A percentile compares a stretch with the other conserved stretches of the same genome.
Evolutionary conservation across 495 filamentous ascomycete species (phyloP).

Genomic region (Penicillium riverlandense): DNA sequence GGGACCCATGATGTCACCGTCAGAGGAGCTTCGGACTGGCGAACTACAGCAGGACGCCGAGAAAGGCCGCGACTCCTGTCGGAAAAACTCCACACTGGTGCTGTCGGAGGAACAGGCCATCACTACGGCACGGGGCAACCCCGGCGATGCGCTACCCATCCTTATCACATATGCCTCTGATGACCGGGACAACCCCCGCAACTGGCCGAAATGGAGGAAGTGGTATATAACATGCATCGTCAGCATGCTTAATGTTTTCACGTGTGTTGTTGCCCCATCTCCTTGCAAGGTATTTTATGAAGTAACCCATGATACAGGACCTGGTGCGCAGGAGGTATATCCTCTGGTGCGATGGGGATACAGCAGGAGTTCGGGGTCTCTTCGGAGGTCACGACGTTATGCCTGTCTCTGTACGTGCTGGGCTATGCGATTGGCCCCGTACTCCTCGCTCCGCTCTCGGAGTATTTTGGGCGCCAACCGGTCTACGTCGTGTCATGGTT

Average conservation of each 20-base stretch:
- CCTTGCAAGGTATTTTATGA: too few species aligned
- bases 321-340: slow-evolving; percentile 39
- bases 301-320: slow-evolving; percentile 7
- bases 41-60: slow-evolving; percentile 5
- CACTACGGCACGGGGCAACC: slow-evolving; percentile 14
- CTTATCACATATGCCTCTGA: slow-evolving; percentile 25
- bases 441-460: slow-evolving; percentile 54
- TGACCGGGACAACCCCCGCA: slow-evolving; percentile 38
- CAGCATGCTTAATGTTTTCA: slow-evolving; percentile 37
- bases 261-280: slow-evolving; percentile 14
- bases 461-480: slow-evolving; percentile 54
- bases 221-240: slow-evolving; percentile 38
- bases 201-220: slow-evolving; percentile 40
- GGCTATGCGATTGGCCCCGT: slow-evolving; percentile 48
- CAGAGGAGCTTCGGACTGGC: background rate
- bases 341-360: slow-evolving; percentile 31
- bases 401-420: slow-evolving; percentile 48
- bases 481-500: slow-evolving; percentile 52
- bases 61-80: slow-evolving; percentile 7
- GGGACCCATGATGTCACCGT: background rate
- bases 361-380: slow-evolving; percentile 33
- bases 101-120: slow-evolving; percentile 24
- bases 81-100: slow-evolving; percentile 7
- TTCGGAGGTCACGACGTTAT: slow-evolving; percentile 34
- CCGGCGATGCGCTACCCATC: slow-evolving; percentile 21